phyloP scores from a whole-genome alignment of 495 filamentous ascomycete genomes.

The Daldinia childiae region DNA sequence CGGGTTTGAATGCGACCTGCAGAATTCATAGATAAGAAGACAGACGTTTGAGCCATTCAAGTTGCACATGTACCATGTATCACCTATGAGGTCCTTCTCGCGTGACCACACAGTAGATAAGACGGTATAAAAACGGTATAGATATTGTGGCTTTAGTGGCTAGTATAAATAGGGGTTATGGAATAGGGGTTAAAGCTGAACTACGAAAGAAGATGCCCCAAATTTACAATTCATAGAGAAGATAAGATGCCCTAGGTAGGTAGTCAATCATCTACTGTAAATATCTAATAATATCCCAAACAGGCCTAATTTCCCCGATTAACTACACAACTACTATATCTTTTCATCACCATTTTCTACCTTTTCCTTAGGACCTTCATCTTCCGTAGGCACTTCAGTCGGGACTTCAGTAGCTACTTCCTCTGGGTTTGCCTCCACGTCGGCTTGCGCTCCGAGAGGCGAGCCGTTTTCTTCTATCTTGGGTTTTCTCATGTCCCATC shows the following conservation, averaged over 20 bases:
- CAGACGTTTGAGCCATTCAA: slow-evolving; percentile 7
- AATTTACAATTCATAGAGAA: not conserved
- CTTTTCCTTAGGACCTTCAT: slow-evolving; percentile 16
- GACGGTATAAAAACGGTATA: slow-evolving; percentile 11
- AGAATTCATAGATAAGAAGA: slow-evolving; percentile 25
- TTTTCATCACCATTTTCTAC: not conserved
- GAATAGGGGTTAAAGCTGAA: not conserved
- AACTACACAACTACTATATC: not conserved
- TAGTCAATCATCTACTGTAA: not conserved
- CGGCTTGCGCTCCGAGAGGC: slow-evolving; percentile 3
- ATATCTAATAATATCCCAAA: not conserved
- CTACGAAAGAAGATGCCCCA: no score
- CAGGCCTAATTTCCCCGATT: not conserved
- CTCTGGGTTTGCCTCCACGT: slow-evolving; percentile 22
- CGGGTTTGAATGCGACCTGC: not conserved
- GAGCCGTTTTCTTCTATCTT: slow-evolving; percentile 42
- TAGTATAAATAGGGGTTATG: slow-evolving; percentile 25
- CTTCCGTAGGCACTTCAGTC: slow-evolving; percentile 18
- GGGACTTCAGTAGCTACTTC: slow-evolving; percentile 7
- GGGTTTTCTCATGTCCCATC: slow-evolving; percentile 52
- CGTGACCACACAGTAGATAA: slow-evolving; percentile 9
- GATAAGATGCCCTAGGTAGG: no score
- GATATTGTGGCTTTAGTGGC: slow-evolving; percentile 25
- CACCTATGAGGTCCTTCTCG: slow-evolving; percentile 2
- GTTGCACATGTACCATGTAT: not conserved